A percentile compares a stretch with the other conserved stretches of the same genome.
Evolutionary conservation across 129 eudicot genomes (phyloP).

Genomic region (Erigeron canadensis): DNA sequence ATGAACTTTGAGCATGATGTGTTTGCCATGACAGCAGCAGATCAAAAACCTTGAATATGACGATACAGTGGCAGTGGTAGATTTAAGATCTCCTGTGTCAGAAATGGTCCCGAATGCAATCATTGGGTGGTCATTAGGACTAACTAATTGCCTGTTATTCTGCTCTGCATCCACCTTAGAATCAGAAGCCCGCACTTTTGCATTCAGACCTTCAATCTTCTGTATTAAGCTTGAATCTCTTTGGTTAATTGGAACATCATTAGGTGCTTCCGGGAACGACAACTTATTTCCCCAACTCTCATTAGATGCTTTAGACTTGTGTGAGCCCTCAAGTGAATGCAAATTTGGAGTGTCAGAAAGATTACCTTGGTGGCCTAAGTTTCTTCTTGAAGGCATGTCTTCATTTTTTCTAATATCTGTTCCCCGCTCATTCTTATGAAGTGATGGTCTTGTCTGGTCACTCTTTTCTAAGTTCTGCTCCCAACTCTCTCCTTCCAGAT

Average conservation of each 20-base stretch:
- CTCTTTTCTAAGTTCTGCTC: conserved; percentile 46
- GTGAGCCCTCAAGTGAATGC: conserved; percentile 38
- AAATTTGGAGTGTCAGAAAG: conserved; percentile 14
- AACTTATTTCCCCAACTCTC: conserved; percentile 41
- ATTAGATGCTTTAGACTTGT: conserved; percentile 35
- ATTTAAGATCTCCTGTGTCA: conserved; percentile 30
- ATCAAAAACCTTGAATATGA: conserved; percentile 42
- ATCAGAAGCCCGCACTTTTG: conserved; percentile 75
- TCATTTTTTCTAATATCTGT: conserved; percentile 49
- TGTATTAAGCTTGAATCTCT: conserved; percentile 68
- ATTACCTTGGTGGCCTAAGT: conserved; percentile 23
- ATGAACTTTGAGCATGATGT: background rate
- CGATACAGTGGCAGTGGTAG: conserved; percentile 17
- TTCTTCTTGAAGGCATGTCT: conserved; percentile 42
- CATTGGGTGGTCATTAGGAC: conserved; percentile 27
- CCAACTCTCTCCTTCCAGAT: conserved; percentile 50
- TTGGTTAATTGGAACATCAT: conserved; percentile 30
- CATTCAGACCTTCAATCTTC: conserved; percentile 83
- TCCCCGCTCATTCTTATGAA: conserved; percentile 60
- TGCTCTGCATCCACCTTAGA: conserved; percentile 47
- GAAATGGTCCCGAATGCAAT: conserved; percentile 38
- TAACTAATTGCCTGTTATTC: conserved; percentile 30
- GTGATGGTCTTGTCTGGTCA: conserved; percentile 33
- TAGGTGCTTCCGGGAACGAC: conserved; percentile 33
- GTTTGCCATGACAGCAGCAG: conserved; percentile 15